A percentile compares a stretch with the other conserved stretches of the same genome.
Conservation (phyloP, 1,284 basidiomycete genomes). For the Cerioporus squamosus region DNA sequence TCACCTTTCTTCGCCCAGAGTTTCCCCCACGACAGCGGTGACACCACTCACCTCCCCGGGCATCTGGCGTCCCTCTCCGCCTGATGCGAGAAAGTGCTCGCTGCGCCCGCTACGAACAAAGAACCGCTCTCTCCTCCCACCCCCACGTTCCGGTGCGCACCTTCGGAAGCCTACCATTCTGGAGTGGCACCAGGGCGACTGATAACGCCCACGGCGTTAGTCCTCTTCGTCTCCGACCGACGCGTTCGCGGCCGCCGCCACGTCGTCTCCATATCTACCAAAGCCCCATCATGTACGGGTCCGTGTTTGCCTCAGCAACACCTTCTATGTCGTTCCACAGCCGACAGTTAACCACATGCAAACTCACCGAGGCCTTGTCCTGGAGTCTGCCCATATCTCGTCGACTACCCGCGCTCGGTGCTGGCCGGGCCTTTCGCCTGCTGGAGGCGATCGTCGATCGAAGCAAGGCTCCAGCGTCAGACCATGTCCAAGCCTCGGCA, state of each 20-base stretch:
- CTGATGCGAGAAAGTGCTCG: slow-evolving; percentile 12
- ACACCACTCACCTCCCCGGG: slow-evolving; percentile 20
- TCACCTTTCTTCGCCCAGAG: slow-evolving; percentile 19
- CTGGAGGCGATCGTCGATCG: slow-evolving; percentile 6
- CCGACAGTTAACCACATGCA: slow-evolving; percentile 1
- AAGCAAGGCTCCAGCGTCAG: neutral
- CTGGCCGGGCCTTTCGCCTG: neutral
- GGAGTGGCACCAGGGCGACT: slow-evolving; percentile 4
- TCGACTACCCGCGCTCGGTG: neutral
- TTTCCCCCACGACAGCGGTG: slow-evolving; percentile 6
- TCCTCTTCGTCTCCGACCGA: too few species aligned
- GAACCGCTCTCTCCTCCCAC: neutral
- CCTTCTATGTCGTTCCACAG: neutral
- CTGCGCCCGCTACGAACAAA: slow-evolving; percentile 10
- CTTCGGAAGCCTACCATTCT: slow-evolving; percentile 16
- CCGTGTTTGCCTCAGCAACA: neutral
- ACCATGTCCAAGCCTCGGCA: slow-evolving; percentile 1
- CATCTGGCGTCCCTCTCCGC: slow-evolving; percentile 5
- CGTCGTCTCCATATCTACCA: too few species aligned
- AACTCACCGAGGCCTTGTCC: neutral
- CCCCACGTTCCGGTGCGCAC: slow-evolving; percentile 9
- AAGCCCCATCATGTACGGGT: slow-evolving; percentile 1
- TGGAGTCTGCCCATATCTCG: neutral
- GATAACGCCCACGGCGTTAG: slow-evolving; percentile 20
- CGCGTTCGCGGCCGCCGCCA: neutral